Conservation (phyloP, 345 rosid genomes). For the Eucalyptus melliodora region DNA sequence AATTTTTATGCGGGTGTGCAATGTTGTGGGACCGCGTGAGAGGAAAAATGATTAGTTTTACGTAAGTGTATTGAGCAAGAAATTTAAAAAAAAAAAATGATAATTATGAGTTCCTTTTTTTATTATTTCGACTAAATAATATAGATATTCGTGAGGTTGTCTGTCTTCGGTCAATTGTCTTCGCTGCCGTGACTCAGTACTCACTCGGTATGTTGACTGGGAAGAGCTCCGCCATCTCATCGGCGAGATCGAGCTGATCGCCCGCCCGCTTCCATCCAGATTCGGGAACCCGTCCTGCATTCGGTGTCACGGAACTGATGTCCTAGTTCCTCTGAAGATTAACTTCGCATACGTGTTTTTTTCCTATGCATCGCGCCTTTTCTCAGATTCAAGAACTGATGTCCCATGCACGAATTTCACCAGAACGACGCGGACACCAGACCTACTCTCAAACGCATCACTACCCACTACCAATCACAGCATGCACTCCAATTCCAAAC, state of each 20-base stretch:
- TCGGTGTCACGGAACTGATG: not conserved
- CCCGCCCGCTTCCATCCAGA: not conserved
- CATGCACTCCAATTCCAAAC: not conserved
- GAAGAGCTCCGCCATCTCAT: not conserved
- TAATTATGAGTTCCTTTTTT: too few relatives aligned
- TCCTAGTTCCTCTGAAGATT: not conserved
- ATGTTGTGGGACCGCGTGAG: too few relatives aligned
- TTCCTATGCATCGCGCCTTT: not conserved
- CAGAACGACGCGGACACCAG: not conserved
- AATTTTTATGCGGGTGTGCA: too few relatives aligned
- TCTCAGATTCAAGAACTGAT: not conserved
- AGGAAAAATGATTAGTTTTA: too few relatives aligned
- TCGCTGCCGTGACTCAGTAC: not conserved
- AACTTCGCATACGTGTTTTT: not conserved
- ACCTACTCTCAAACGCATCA: not conserved
- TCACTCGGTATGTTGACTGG: not conserved
- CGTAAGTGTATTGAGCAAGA: too few relatives aligned
- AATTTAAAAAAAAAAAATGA: too few relatives aligned
- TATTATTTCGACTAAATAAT: too few relatives aligned
- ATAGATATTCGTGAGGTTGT: too few relatives aligned
- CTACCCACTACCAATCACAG: not conserved
- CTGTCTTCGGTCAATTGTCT: too few relatives aligned
- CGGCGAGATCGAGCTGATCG: not conserved
- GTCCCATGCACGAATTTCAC: not conserved
- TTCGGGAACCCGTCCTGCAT: not conserved